Base-by-base conservation (phyloP, 2,329 filamentous ascomycete species). In the Rasamsonia emersonii region DNA sequence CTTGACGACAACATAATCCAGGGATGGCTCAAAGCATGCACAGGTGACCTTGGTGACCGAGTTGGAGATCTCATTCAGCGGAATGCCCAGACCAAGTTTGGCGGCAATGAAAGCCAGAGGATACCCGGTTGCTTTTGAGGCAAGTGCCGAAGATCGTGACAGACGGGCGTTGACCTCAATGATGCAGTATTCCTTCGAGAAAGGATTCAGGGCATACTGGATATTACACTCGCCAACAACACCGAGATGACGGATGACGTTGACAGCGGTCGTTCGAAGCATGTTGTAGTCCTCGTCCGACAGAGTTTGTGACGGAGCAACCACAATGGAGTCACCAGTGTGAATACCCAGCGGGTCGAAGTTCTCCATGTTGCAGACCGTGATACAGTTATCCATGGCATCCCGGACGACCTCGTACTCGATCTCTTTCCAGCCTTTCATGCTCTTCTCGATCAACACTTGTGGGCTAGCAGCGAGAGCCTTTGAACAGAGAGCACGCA, bases 381-480 rank as follows among this genome's bases (percentile, higher is more conserved):
- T 98, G 57, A 98, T 96, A 59, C 91, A 98, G 72, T 96, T 96
- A 67, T 98, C 88, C 49, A 86, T 79, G 36, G 79, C 82, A 67
- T 96, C 91, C 51, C 91, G 82, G 24, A 98, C 91, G 40, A 96
- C 91, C 61, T 98, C 91, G 55, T 96, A 98, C 61, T 98, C 91
- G 42, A 96, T 93, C 63, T 98, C 91, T 63, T 98, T 98, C 91
- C 91, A 98, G 38, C 91, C 91, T 68, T 96, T 96, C 89, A 98
- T 96, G 67, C 86, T 93, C 59, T 84, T 79, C 68, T 98, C 91
- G 49, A 98, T 93, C 34, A 98, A 74, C 5, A 98, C 85, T 58
- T 98, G 91, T 6, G 91, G 91, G 54, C 86, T 94, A 45, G 84
- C 88, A 17, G 91, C 88, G 45, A 98, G 86, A 5, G 91, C 89